Conservation (phyloP, 2,329 filamentous ascomycete species). For the Trichoderma polysporum region DNA sequence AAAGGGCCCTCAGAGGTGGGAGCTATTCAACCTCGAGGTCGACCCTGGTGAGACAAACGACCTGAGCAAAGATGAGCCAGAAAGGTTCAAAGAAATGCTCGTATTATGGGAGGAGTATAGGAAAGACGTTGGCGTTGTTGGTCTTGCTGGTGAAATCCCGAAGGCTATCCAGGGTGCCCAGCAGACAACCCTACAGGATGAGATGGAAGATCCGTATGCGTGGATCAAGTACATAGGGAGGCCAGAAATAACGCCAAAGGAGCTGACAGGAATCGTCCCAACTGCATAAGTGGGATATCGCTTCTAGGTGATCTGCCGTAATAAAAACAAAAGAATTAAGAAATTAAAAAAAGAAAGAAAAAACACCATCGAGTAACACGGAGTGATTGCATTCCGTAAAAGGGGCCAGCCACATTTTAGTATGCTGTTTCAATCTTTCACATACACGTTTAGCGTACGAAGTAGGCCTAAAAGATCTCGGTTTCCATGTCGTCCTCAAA, state of each 20-base stretch:
- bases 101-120: slow-evolving; percentile 38
- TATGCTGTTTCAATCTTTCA: neutral
- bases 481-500: neutral
- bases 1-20: slow-evolving; percentile 28
- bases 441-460: neutral
- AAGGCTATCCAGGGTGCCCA: slow-evolving; percentile 1
- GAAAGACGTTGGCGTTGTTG: slow-evolving; percentile 24
- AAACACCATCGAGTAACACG: neutral
- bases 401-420: neutral
- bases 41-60: slow-evolving; percentile 37
- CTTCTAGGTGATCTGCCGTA: neutral
- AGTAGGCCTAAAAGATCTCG: neutral
- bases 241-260: slow-evolving; percentile 9
- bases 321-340: neutral
- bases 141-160: slow-evolving; percentile 5
- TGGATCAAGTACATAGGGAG: slow-evolving; percentile 18
- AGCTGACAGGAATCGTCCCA: neutral
- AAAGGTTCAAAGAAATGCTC: slow-evolving; percentile 32
- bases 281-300: neutral
- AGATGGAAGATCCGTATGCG: slow-evolving; percentile 18
- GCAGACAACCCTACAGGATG: slow-evolving; percentile 1
- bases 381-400: neutral
- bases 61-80: slow-evolving; percentile 27
- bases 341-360: neutral
- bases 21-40: slow-evolving; percentile 34